Evolutionary conservation across 2,329 filamentous ascomycete genomes (phyloP).

Genomic region (Botryotinia calthae): DNA sequence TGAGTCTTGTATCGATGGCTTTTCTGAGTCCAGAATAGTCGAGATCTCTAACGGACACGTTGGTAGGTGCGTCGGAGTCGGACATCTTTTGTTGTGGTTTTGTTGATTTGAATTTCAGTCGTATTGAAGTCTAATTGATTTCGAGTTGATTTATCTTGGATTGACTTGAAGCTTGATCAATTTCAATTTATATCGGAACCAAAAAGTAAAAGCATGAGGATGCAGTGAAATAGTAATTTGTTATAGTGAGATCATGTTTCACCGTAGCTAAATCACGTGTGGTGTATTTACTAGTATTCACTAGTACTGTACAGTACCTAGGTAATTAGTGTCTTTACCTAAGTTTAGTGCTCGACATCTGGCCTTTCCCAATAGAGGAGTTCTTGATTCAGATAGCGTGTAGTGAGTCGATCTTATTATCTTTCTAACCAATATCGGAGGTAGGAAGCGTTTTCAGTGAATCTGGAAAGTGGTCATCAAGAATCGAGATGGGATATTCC

Average conservation of each 20-base stretch:
- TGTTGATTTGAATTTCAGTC: neutral
- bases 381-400: neutral
- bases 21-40: neutral
- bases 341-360: neutral
- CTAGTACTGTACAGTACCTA: neutral
- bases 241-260: neutral
- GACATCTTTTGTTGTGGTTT: neutral
- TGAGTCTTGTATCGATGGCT: neutral
- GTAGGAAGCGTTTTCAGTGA: neutral
- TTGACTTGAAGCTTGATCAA: neutral
- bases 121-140: neutral
- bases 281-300: neutral
- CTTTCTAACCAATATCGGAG: neutral
- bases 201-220: neutral
- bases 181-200: neutral
- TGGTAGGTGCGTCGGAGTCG: neutral
- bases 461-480: neutral
- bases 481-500: neutral
- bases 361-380: neutral
- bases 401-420: neutral
- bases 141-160: neutral
- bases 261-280: neutral
- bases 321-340: neutral
- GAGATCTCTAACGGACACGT: neutral
- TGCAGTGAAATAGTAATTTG: neutral